Evolutionary conservation across 805 yeast species (phyloP), one percentile per base, ranked within the genome.

Genomic region (Myxozyma melibiosi): DNA sequence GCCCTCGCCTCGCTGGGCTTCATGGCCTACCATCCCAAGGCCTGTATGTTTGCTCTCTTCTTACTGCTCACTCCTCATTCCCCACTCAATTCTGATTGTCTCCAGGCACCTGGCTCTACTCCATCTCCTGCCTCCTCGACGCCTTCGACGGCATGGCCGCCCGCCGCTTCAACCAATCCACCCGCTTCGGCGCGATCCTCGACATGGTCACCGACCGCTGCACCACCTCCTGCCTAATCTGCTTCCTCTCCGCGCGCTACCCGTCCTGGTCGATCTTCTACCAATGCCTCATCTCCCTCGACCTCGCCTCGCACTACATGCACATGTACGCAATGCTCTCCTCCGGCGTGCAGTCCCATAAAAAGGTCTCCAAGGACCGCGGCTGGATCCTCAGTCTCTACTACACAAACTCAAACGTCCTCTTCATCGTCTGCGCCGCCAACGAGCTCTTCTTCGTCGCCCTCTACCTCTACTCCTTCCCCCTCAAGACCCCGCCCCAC

Each of bases 131-230:
- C 66, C 77, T 94, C 54, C 77, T 94, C 61, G 99, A 94, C 73
- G 99, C 99, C 0, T 82, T 90, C 56, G 99, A 94, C 71, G 99
- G 99, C 3, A 84, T 86, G 53, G 96, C 96, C 55, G 99, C 99
- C 3, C 80, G 99, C 62, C 80, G 80, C 67, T 89, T 79, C 71
- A 83, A 88, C 70, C 99, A 94, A 72, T 86, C 96, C 14, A 88
- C 97, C 31, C 81, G 83, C 65, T 89, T 90, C 65, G 99, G 99
- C 35, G 98, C 99, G 18, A 96, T 95, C 20, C 80, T 94, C 66
- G 99, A 94, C 73, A 94, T 94, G 99, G 97, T 94, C 31, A 92
- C 99, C 18, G 99, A 94, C 72, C 80, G 99, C 69, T 94, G 97
- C 71, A 91, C 99, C 13, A 94, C 99, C 0, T 83, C 96, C 13